A percentile compares a stretch with the other conserved stretches of the same genome.
Evolutionary conservation across 2,329 filamentous ascomycete genomes (phyloP).

Genomic region (Monilinia vaccinii-corymbosi): DNA sequence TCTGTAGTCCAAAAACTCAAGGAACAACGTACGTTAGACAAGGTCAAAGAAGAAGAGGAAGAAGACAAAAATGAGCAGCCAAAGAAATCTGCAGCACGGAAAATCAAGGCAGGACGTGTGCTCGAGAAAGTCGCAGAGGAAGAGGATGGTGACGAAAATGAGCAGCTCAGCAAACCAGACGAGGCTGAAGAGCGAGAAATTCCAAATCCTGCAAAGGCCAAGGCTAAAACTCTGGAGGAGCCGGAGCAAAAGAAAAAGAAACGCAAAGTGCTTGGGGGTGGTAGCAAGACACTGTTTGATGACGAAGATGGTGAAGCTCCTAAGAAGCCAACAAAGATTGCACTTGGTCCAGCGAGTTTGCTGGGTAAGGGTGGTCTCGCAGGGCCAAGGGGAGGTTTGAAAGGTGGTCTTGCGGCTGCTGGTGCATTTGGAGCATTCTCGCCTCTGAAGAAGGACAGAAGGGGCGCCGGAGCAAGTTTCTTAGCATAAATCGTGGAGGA

Average conservation of each 20-base stretch:
- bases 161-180: constrained; percentile 28
- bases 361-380: constrained; percentile 26
- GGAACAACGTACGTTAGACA: constrained; percentile 30
- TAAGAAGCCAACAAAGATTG: constrained; percentile 31
- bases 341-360: constrained; percentile 25
- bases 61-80: constrained; percentile 21
- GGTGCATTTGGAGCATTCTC: constrained; percentile 53
- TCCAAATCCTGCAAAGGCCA: constrained; percentile 14
- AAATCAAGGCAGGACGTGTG: not conserved
- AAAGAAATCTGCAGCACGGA: not conserved
- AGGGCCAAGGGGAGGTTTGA: constrained; percentile 20
- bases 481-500: constrained; percentile 19
- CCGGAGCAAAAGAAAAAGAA: constrained; percentile 44
- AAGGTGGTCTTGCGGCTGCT: constrained; percentile 21
- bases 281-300: constrained; percentile 58
- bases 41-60: constrained; percentile 33
- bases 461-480: constrained; percentile 54
- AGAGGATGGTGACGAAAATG: constrained; percentile 28
- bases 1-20: constrained; percentile 27
- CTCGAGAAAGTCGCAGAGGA: constrained; percentile 33
- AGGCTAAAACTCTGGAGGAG: constrained; percentile 14
- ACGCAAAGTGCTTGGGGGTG: constrained; percentile 64
- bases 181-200: constrained; percentile 5
- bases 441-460: constrained; percentile 61
- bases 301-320: constrained; percentile 51